Evolutionary conservation across 352 stramenopile species (phyloP).

Genomic region (Pythium phragmiticola): DNA sequence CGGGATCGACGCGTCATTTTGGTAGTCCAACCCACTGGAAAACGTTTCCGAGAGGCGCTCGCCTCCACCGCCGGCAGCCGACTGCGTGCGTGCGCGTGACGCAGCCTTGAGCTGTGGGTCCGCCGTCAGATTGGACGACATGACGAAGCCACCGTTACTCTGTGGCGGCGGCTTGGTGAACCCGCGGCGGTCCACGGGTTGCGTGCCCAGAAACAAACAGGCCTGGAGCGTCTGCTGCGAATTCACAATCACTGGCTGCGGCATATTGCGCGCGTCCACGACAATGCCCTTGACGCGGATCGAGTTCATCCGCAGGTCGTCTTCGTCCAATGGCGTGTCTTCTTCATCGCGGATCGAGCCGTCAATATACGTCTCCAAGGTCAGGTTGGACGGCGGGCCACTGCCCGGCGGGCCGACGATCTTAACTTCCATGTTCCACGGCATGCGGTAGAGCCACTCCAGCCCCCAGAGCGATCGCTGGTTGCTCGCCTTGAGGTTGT

Average conservation of each 20-base stretch:
- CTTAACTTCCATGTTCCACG: constrained; percentile 92
- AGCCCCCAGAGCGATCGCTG: constrained; percentile 79
- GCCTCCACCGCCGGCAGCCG: constrained; percentile 37
- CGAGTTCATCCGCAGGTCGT: constrained; percentile 84
- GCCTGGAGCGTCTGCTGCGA: constrained; percentile 86
- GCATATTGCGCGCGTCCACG: constrained; percentile 85
- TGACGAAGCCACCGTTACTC: constrained; percentile 85
- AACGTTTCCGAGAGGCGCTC: constrained; percentile 77
- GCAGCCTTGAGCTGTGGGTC: constrained; percentile 58
- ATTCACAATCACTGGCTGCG: constrained; percentile 84
- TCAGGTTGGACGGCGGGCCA: constrained; percentile 81
- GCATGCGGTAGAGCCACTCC: constrained; percentile 89
- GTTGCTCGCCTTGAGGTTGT: constrained; percentile 56
- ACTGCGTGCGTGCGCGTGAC: constrained; percentile 41
- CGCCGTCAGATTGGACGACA: constrained; percentile 45
- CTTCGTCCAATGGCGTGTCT: constrained; percentile 60
- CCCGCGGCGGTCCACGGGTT: constrained; percentile 80
- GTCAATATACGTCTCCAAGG: constrained; percentile 88
- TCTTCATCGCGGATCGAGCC: constrained; percentile 75
- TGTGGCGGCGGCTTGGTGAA: constrained; percentile 87
- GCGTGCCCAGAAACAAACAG: constrained; percentile 82
- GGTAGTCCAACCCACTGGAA: constrained; percentile 43
- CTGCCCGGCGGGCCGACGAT: constrained; percentile 84
- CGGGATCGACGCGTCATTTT: constrained; percentile 55
- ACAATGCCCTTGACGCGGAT: constrained; percentile 88